Evolutionary conservation across 805 yeast species (phyloP).

Genomic region (Candida nitratophila): DNA sequence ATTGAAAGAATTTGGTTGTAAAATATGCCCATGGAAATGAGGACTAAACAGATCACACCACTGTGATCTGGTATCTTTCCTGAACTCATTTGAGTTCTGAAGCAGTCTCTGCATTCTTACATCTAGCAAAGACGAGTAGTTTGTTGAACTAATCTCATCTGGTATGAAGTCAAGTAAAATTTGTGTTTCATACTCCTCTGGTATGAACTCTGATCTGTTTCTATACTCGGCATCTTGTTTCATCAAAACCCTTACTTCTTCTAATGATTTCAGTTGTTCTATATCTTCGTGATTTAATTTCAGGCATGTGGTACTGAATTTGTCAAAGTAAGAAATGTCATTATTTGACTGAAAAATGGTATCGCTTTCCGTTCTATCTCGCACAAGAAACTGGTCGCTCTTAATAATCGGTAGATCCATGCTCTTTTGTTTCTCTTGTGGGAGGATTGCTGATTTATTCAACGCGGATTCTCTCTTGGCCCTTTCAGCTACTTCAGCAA

Average conservation of each 20-base stretch:
- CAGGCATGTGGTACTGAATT: background rate
- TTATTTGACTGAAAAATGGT: background rate
- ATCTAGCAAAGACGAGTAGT: conserved; percentile 6
- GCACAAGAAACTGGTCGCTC: conserved; percentile 28
- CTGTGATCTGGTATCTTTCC: conserved; percentile 10
- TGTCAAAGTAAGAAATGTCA: no score
- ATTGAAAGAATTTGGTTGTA: conserved; percentile 24
- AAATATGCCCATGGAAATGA: conserved; percentile 22
- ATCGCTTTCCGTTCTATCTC: conserved; percentile 2
- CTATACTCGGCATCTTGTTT: background rate
- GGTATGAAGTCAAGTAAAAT: conserved; percentile 2
- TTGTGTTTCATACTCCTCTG: conserved; percentile 1
- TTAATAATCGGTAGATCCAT: conserved; percentile 27
- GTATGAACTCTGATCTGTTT: background rate
- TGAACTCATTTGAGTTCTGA: background rate
- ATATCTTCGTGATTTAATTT: background rate
- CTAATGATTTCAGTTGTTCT: background rate
- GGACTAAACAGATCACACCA: conserved; percentile 45
- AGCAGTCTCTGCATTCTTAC: conserved; percentile 7
- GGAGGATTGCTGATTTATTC: conserved; percentile 17
- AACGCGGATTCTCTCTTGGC: conserved; percentile 16
- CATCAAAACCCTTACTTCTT: background rate
- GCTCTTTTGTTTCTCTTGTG: conserved; percentile 21
- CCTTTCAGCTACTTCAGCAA: conserved; percentile 32
- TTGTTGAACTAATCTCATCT: conserved; percentile 1